Evolutionary conservation across 129 eudicot genomes (phyloP), one percentile per base, ranked within the genome.

Genomic region (Dittrichia graveolens): DNA sequence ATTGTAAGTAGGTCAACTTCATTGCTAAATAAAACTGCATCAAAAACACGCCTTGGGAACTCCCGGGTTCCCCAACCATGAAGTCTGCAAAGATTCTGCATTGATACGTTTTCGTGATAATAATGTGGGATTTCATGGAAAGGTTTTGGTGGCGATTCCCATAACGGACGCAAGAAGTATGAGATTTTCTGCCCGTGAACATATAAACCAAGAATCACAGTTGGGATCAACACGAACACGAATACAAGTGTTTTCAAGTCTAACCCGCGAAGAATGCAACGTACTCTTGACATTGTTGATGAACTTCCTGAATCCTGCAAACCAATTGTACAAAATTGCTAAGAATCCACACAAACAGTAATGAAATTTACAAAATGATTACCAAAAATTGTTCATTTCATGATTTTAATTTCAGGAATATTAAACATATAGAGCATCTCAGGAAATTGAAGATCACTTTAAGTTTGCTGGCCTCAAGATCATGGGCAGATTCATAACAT

Each of bases 1-100:
- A 92, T 62, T 1, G 84, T 92, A 53, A 92, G 96, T 18, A 92
- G 76, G 80, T 92, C 97, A 6, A 89, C 79, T 72, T 92, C 97
- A n/a, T 92, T 92, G 66, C 91, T 92, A 79, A 92, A 92, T 40
- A 92, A 37, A 42, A 92, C 97, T 3, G 97, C 97, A 85, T 92
- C 97, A 60, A 74, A 92, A 43, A 92, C 97, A 57, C 96, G 91
- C 61, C 97, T 85, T 4, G 97, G 97, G 70, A 74, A 86, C 65
- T 92, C 96, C 0, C 96, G 96, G 10, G 79, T 76, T 4, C 89
- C 89, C 97, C 97, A 92, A 10, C 97, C 96, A 15, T 92, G 97
- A 59, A 92, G 91, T 73, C 69, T 81, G 73, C 97, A 92, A n/a
- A 92, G 91, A 78, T 79, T 86, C 31, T 87, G 84, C 96, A 92